phyloP scores from a whole-genome alignment of 164 flowering plant genomes.

The Stephania yunnanensis region DNA sequence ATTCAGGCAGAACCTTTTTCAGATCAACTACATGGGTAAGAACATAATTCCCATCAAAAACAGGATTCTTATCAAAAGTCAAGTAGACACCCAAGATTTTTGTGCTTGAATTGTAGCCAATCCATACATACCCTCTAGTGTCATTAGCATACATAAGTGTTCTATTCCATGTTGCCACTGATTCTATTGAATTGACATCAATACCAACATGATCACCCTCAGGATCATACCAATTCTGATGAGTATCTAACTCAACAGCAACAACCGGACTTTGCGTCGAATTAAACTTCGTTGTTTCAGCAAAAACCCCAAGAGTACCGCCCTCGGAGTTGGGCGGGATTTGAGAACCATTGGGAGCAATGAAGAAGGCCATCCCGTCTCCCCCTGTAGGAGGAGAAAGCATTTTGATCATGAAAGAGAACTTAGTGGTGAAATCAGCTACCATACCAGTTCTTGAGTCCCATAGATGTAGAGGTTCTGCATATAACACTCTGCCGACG shows the following conservation, averaged over 20 bases:
- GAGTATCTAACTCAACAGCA: slow-evolving; percentile 30
- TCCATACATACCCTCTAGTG: slow-evolving; percentile 6
- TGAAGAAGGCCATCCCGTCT: slow-evolving; percentile 27
- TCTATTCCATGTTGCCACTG: slow-evolving; percentile 14
- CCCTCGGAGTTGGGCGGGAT: slow-evolving; percentile 24
- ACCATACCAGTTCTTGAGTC: slow-evolving; percentile 16
- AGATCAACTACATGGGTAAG: slow-evolving; percentile 17
- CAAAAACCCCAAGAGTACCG: slow-evolving; percentile 18
- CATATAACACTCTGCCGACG: slow-evolving; percentile 14
- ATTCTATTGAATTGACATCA: slow-evolving; percentile 17
- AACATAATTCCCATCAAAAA: not conserved
- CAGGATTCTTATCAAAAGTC: slow-evolving; percentile 12
- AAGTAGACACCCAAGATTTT: slow-evolving; percentile 13
- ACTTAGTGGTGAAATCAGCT: slow-evolving; percentile 37
- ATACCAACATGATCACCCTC: slow-evolving; percentile 29
- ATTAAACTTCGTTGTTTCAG: slow-evolving; percentile 3
- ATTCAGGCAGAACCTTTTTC: slow-evolving; percentile 17
- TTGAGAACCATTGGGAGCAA: slow-evolving; percentile 16
- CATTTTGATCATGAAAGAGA: slow-evolving; percentile 20
- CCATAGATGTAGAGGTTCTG: slow-evolving; percentile 9
- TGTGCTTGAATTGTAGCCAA: slow-evolving; percentile 13
- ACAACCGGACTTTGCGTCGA: slow-evolving; percentile 9
- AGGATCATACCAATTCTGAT: slow-evolving; percentile 25
- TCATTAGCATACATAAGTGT: slow-evolving; percentile 2
- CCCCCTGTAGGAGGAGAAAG: not conserved